Evolutionary conservation across 192 early-diverging fungal genomes (phyloP), one percentile per base, ranked within the genome.

Genomic region (Dissophora globulifera): DNA sequence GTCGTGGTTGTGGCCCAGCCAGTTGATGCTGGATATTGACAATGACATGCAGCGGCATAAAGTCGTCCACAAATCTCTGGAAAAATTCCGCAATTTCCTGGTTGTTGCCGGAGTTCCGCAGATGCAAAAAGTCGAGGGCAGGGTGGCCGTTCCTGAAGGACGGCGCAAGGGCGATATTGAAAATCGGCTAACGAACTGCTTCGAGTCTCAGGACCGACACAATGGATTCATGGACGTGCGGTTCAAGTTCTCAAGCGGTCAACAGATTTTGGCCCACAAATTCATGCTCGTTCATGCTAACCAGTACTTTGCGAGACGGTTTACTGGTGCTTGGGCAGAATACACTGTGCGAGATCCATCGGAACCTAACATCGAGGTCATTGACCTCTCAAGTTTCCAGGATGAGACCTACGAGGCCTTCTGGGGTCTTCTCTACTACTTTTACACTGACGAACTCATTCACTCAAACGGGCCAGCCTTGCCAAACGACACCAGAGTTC

Each of bases 191-290:
- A 32, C 12, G 6, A 57, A 62, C 30, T 35, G 49, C 17, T 71
- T 59, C 3, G 60, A 54, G 31, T 3, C 51, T 0, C 69, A 71
- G 30, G 60, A 71, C 33, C 19, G 32, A 25, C 12, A 32, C 3
- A 63, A 33, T 0, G 69, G 69, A 0, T 63, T 62, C 29, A 71
- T 71, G 69, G 69, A 71, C 38, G 30, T 71, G 0, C 31, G 51
- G 17, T 71, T 71, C 60, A 19, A 46, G 12, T 71, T 71, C 23
- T 4, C 29, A 1, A 16, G 9, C 0, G 32, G 54, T 4, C 50
- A 56, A 9, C 15, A 56, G 32, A 71, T 71, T 15, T 4, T 42
- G 41, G 69, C 60, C 11, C 59, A 71, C 60, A 71, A 63, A 29
- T 31, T 71, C 23, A 38, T 71, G 1, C 29, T 71, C 19, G 47